Evolutionary conservation across 2,329 filamentous ascomycete genomes (phyloP), one percentile per base, ranked within the genome.

Genomic region (Sporothrix curviconia): DNA sequence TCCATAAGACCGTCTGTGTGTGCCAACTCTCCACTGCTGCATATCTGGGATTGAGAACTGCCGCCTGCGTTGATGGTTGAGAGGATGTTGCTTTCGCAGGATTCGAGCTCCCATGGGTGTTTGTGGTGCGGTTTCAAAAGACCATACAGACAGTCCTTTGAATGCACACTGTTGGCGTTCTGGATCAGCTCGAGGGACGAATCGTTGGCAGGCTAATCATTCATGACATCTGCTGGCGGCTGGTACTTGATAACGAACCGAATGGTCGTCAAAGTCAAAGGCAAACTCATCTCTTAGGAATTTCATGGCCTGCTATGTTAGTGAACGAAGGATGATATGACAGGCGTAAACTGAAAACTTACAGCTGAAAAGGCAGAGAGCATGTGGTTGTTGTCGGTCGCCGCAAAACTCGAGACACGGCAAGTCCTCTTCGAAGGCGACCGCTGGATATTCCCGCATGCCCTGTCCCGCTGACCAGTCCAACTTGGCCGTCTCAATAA

Each of bases 201-300:
- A 96, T 90, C 0, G 92, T 95, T 0, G 90, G 87, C 2, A 94
- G 79, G 66, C 96, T 92, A 64, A 97, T 95, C 82, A 95, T 90
- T n/a, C 92, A 97, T 96, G 0, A 90, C 89, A 24, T 92, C 89
- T 67, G 95, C 89, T 0, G 90, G 91, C 1, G 91, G 87, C 65
- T 92, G 86, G 64, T 95, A 96, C 61, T 84, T 86, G 66, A 97
- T 87, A 3, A n/a, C 90, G 84, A 32, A 97, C 79, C 19, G 92
- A 92, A 67, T 94, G 86, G n/a, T 80, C 77, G 3, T 84, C 78
- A 67, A 96, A 94, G 0, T 79, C 82, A 59, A 86, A 78, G 4
- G 78, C 78, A 60, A 90, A 78, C 7, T 84, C 82, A 1, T 86
- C 71, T 58, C 95, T 88, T 47, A 95, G 80, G 68, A 89, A 95